phyloP scores from a whole-genome alignment of 768 basidiomycete species.

The Hypholoma sublateritium region DNA sequence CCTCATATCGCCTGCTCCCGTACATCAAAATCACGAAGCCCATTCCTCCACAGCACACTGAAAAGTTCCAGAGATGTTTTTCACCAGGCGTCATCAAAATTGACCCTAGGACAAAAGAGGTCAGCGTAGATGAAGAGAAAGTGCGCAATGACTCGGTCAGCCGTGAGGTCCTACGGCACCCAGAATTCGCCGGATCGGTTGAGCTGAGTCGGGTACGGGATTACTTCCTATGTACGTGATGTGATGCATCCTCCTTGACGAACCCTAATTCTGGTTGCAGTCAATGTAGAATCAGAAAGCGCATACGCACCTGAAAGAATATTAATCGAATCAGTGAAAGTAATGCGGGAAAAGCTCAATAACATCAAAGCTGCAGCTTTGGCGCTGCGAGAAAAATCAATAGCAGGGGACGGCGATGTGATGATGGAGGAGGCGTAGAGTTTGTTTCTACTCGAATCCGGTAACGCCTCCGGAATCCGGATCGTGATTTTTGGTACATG shows the following conservation, averaged over 20 bases:
- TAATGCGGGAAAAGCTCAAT: slow-evolving; percentile 80
- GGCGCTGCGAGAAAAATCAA: slow-evolving; percentile 46
- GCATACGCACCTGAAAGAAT: slow-evolving; percentile 84
- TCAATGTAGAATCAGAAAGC: slow-evolving; percentile 89
- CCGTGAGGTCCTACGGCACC: slow-evolving; percentile 88
- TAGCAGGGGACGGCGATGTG: slow-evolving; percentile 41
- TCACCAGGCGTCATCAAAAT: slow-evolving; percentile 77
- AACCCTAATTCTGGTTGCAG: slow-evolving; percentile 35
- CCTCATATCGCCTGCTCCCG: slow-evolving; percentile 91
- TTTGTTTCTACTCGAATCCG: background rate
- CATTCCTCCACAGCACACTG: slow-evolving; percentile 72
- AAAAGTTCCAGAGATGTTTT: slow-evolving; percentile 88
- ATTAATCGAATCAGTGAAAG: slow-evolving; percentile 73
- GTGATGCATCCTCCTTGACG: background rate
- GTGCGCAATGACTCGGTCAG: slow-evolving; percentile 88
- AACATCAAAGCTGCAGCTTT: slow-evolving; percentile 59
- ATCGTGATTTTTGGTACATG: too few species aligned
- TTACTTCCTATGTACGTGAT: slow-evolving; percentile 83
- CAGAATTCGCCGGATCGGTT: slow-evolving; percentile 84
- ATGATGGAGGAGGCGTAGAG: slow-evolving; percentile 42
- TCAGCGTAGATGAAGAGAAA: slow-evolving; percentile 60
- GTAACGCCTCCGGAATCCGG: too few species aligned
- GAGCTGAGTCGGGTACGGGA: slow-evolving; percentile 85
- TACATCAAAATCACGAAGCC: slow-evolving; percentile 75
- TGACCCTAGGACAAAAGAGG: slow-evolving; percentile 52